Conservation (phyloP, 306 rosid genomes). For the Senna tora region DNA sequence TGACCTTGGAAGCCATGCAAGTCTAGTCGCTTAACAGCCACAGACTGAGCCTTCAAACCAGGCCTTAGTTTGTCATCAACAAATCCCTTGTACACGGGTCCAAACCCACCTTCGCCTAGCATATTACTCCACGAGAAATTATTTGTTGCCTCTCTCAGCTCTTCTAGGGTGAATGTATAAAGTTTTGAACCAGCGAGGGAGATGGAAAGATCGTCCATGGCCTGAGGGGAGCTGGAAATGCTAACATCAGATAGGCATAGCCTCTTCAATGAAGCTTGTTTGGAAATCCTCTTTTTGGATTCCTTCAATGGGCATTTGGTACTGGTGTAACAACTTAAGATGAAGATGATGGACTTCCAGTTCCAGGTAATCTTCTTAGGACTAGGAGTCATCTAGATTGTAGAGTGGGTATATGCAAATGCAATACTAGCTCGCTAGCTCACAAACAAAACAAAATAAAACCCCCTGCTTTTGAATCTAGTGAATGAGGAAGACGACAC, state of each 20-base stretch:
- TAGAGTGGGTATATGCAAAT: conserved; percentile 22
- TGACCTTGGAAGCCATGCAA: conserved; percentile 91
- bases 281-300: conserved; percentile 36
- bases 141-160: conserved; percentile 65
- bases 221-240: conserved; percentile 59
- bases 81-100: conserved; percentile 87
- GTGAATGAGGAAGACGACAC: conserved; percentile 34
- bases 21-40: conserved; percentile 80
- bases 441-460: conserved; percentile 15
- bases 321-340: conserved; percentile 69
- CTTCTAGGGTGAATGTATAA: conserved; percentile 65
- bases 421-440: not conserved
- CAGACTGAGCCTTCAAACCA: conserved; percentile 75
- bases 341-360: conserved; percentile 66
- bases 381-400: conserved; percentile 38
- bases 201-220: conserved; percentile 65
- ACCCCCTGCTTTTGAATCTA: conserved; percentile 31
- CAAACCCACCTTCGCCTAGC: conserved; percentile 95
- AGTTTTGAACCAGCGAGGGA: conserved; percentile 66
- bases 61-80: conserved; percentile 62
- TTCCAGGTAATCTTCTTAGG: conserved; percentile 66
- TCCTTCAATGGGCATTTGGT: conserved; percentile 40
- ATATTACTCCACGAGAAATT: conserved; percentile 62
- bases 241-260: conserved; percentile 65
- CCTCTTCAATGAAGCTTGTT: conserved; percentile 58